A percentile compares a stretch with the other conserved stretches of the same genome.
phyloP scores from a whole-genome alignment of 78 protist species.

The Andalucia godoyi region DNA sequence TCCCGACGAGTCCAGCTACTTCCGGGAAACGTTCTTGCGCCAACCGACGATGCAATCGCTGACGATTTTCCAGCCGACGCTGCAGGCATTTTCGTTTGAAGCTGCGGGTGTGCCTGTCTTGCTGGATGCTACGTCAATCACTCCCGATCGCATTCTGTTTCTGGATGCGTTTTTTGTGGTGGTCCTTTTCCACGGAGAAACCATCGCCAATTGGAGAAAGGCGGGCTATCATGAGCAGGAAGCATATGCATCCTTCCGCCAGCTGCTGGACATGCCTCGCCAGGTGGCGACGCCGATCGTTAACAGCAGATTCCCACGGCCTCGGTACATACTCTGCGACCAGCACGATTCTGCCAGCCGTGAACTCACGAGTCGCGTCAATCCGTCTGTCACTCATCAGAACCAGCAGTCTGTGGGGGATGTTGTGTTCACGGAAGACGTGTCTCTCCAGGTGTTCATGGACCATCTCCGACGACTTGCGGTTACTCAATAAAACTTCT shows the following conservation, averaged over 20 bases:
- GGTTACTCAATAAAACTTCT: too few relatives aligned
- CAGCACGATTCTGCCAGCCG: slow-evolving; percentile 18
- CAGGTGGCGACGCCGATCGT: slow-evolving; percentile 6
- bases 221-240: slow-evolving; percentile 17
- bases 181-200: slow-evolving; percentile 85
- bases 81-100: slow-evolving; percentile 54
- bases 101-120: slow-evolving; percentile 69
- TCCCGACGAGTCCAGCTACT: slow-evolving; percentile 95
- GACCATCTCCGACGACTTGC: slow-evolving; percentile 40
- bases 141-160: slow-evolving; percentile 69
- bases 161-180: slow-evolving; percentile 95
- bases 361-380: slow-evolving; percentile 3
- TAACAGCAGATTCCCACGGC: slow-evolving; percentile 12
- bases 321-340: slow-evolving; percentile 23
- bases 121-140: slow-evolving; percentile 52
- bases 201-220: slow-evolving; percentile 79
- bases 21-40: slow-evolving; percentile 32
- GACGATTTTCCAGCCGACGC: slow-evolving; percentile 95
- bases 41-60: slow-evolving; percentile 60
- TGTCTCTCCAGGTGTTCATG: slow-evolving; percentile 31
- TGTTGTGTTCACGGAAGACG: slow-evolving; percentile 31
- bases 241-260: background rate
- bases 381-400: slow-evolving; percentile 24
- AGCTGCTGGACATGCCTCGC: background rate
- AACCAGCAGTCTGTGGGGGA: background rate